Conservation (phyloP, 2,329 filamentous ascomycete species). For the Sporothrix globosa region DNA sequence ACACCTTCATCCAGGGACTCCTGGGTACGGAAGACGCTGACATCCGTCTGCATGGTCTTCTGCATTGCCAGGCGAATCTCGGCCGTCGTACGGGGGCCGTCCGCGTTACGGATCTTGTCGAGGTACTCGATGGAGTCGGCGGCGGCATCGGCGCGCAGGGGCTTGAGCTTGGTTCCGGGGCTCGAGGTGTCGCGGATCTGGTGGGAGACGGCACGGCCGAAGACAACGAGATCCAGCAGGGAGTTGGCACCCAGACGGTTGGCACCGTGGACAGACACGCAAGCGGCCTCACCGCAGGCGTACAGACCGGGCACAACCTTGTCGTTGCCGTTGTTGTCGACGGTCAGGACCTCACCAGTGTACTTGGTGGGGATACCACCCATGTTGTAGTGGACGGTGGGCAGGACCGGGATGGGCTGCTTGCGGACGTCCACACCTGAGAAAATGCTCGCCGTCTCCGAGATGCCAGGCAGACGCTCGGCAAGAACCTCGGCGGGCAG, state of each 20-base stretch:
- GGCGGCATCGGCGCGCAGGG: conserved; percentile 81
- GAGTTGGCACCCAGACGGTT: conserved; percentile 99
- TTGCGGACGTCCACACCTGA: conserved; percentile 95
- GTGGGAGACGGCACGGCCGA: conserved; percentile 95
- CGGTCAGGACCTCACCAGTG: conserved; percentile 91
- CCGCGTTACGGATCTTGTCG: conserved; percentile 80
- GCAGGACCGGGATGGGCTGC: conserved; percentile 94
- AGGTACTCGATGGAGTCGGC: conserved; percentile 84
- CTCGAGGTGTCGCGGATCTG: conserved; percentile 94
- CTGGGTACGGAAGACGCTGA: conserved; percentile 94
- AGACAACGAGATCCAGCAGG: conserved; percentile 94
- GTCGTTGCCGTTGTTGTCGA: conserved; percentile 85
- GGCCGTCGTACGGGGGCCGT: conserved; percentile 83
- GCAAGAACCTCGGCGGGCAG: conserved; percentile 88
- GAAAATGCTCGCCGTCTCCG: conserved; percentile 97
- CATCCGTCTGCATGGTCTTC: conserved; percentile 97
- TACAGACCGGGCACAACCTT: conserved; percentile 93
- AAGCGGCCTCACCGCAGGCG: conserved; percentile 95
- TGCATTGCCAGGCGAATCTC: conserved; percentile 93
- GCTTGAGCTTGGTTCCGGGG: conserved; percentile 77
- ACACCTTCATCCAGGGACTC: conserved; percentile 94
- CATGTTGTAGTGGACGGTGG: conserved; percentile 99
- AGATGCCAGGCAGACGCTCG: conserved; percentile 97
- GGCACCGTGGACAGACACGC: conserved; percentile 96
- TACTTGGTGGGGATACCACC: conserved; percentile 97